Base-by-base conservation (phyloP, 352 stramenopile genomes). In the Thalassiosira pacifica region DNA sequence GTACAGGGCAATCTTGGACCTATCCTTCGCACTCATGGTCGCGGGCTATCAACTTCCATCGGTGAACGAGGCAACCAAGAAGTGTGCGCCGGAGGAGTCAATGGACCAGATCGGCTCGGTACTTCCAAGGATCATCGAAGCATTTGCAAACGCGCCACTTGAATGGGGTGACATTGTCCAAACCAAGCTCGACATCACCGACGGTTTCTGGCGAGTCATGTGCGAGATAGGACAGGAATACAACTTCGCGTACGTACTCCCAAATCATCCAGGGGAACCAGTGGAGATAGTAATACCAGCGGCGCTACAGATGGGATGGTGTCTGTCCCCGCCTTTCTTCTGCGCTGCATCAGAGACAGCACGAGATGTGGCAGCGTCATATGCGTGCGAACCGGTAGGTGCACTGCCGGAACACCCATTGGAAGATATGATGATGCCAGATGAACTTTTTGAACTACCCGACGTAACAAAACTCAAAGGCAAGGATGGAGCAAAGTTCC, bases 281-380 rank as follows among this genome's bases (percentile, higher is more conserved):
- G 19, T 55, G 2, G 26, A 60, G 24, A 22, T 88, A 34, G 81
- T 87, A 29, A 60, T 87, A 24, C 81, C 81, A 71, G 61, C 42
- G 1, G 59, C 81, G 16, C 29, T 87, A 0, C 80, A 87, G 26
- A 87, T 87, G 72, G 81, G 81, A 16, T 87, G 81, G 74, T 42
- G 55, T 1, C 31, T 74, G 16, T 87, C 74, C 18, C 73, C 73
- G 22, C 59, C 0, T 84, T 74, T 18, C 26, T 84, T 83, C 27
- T 87, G 65, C 18, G 42, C 65, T 11, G 81, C 48, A 16, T 79
- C 67, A 6, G 67, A 87, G 61, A 87, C 74, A 16, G 81, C 34
- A 32, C 3, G 75, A 18, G 74, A 87, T 57, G 64, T 84, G 0
- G 73, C 74, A 0, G 74, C 45, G 1, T 16, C 4, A 0, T 87